Evolutionary conservation across 257 asterid genomes (phyloP).

Genomic region (Nemophila menziesii): DNA sequence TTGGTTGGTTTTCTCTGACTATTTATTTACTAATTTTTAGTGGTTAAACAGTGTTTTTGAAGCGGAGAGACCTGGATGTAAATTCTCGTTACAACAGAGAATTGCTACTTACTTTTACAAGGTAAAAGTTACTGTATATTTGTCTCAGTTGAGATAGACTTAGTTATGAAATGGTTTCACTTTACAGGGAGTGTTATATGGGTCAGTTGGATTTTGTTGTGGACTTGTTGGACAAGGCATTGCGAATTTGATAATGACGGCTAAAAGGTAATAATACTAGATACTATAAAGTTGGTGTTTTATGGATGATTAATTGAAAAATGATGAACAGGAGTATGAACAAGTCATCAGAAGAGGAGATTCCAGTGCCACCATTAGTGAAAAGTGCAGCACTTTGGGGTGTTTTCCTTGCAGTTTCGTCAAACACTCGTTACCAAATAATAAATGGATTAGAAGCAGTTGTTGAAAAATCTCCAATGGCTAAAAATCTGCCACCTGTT

Average conservation of each 20-base stretch:
- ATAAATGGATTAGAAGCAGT: slow-evolving; percentile 67
- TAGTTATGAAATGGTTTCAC: neutral
- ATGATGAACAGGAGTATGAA: slow-evolving; percentile 77
- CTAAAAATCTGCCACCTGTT: slow-evolving; percentile 59
- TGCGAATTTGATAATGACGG: slow-evolving; percentile 85
- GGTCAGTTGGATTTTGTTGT: slow-evolving; percentile 91
- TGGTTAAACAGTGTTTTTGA: slow-evolving; percentile 62
- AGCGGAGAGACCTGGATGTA: slow-evolving; percentile 84
- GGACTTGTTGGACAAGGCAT: slow-evolving; percentile 95
- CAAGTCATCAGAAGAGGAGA: slow-evolving; percentile 74
- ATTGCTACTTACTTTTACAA: slow-evolving; percentile 81
- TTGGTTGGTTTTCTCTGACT: too few species aligned
- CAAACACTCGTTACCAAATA: slow-evolving; percentile 81
- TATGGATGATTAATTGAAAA: too few species aligned
- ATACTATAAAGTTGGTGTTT: neutral
- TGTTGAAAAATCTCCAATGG: slow-evolving; percentile 64
- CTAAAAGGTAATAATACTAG: slow-evolving; percentile 45
- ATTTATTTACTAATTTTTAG: too few species aligned
- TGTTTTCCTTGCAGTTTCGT: slow-evolving; percentile 73
- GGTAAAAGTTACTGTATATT: slow-evolving; percentile 25
- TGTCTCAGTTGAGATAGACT: neutral
- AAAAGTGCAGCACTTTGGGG: slow-evolving; percentile 95
- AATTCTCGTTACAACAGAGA: slow-evolving; percentile 71
- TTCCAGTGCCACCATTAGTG: slow-evolving; percentile 82
- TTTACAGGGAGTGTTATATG: slow-evolving; percentile 71